Base-by-base conservation (phyloP, 495 filamentous ascomycete species). In the Jackrogersella multiformis region DNA sequence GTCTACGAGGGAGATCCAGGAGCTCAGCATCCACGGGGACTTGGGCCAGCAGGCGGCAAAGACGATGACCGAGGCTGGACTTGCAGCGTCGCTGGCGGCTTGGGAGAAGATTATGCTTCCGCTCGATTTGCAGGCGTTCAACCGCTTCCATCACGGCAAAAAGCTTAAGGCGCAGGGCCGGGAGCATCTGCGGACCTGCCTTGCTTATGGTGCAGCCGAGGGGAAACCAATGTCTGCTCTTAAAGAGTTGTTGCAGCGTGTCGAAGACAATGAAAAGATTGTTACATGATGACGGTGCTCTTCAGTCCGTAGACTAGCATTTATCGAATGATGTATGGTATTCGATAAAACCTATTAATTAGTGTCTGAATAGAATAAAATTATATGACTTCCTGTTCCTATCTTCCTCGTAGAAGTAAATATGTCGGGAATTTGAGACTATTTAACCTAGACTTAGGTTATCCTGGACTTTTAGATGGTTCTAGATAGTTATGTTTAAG, bases 181-280 rank as follows among this genome's bases (percentile, higher is more conserved):
- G 0, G 34, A 42, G 53, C 61, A 64, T 45, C 24, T 68, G 35
- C 13, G 23, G 5, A 13, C 10, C 12, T 68, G 64, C 23, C 7
- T 57, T 20, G 48, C 42, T 3, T 42, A 56, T 18, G 64, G 57
- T 0, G 35, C 26, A 16, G 57, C 57, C 0, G 64, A 68, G 36
- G 57, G 64, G 20, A 68, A 61, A 32, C 23, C 35, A 18, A 68
- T 68, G 64, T 0, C 16, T 12, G 64, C 64, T 35, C 30, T 68
- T n/a, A 61, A 28, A 36, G 64, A 57, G 60, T 49, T 63, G 39
- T 4, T 63, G 32, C 18, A 21, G 5, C 39, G 60, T 4, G 46
- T 54, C n/a, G 35, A 46, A n/a, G 45, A 34, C 0, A 28, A 38
- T 5, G 28, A 34, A 10, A 24, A 1, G 36, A 15, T 13, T 3